phyloP scores from a whole-genome alignment of 176 grass and related monocot species.

The Aegilops umbellulata region DNA sequence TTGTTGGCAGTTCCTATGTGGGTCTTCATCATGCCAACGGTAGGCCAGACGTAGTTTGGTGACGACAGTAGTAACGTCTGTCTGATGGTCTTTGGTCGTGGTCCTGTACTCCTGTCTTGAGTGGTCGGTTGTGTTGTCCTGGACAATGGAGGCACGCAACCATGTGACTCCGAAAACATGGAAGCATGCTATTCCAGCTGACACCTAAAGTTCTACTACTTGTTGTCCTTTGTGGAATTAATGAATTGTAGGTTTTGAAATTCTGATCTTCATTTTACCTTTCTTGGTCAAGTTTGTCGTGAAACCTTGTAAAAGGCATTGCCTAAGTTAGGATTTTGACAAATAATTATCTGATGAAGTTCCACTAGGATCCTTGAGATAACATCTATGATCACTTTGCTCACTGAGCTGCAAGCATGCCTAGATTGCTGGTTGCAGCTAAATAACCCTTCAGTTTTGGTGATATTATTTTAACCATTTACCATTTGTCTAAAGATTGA shows the following conservation, averaged over 20 bases:
- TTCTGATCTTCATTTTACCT: neutral
- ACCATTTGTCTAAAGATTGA: no score
- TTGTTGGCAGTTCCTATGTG: no score
- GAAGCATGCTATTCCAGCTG: conserved; percentile 30
- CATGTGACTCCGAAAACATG: neutral
- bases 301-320: neutral
- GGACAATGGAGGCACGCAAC: neutral
- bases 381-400: neutral
- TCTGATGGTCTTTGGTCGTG: neutral
- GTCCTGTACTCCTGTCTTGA: neutral
- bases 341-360: neutral
- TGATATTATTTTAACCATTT: neutral
- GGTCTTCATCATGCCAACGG: no score
- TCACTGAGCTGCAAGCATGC: neutral
- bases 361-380: neutral
- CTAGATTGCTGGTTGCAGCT: neutral
- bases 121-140: neutral
- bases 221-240: neutral
- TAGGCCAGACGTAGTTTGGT: neutral
- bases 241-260: neutral
- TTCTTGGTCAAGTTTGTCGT: neutral
- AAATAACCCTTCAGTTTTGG: neutral
- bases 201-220: neutral
- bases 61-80: neutral
- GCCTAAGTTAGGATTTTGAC: neutral